phyloP scores from a whole-genome alignment of 352 stramenopile species.

The Thalassiosira exigua region DNA sequence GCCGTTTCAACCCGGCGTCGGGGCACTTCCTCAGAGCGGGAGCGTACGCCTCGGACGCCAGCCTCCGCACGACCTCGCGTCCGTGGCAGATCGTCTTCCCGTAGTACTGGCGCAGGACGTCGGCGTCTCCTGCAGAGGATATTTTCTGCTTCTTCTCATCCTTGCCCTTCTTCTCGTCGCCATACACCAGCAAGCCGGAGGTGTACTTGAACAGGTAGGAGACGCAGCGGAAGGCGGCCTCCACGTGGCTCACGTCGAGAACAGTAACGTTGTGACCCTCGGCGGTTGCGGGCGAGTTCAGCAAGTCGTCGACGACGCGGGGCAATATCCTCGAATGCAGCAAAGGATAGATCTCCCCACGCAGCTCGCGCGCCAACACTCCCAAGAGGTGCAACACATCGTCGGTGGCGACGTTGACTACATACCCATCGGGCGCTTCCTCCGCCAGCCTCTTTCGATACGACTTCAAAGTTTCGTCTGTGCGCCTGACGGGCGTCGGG shows the following conservation, averaged over 20 bases:
- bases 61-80: constrained; percentile 74
- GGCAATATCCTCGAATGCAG: constrained; percentile 74
- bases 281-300: constrained; percentile 64
- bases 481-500: constrained; percentile 15
- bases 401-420: constrained; percentile 78
- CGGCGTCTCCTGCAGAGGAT: constrained; percentile 56
- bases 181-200: constrained; percentile 62
- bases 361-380: constrained; percentile 80
- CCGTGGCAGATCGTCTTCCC: constrained; percentile 76
- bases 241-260: constrained; percentile 80
- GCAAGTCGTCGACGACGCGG: constrained; percentile 78
- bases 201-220: constrained; percentile 85
- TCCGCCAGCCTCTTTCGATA: constrained; percentile 32
- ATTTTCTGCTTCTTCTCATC: constrained; percentile 37
- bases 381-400: constrained; percentile 83
- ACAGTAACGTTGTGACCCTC: constrained; percentile 51
- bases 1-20: constrained; percentile 66
- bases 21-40: constrained; percentile 76
- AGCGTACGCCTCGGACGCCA: constrained; percentile 81
- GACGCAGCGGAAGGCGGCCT: constrained; percentile 78
- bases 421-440: constrained; percentile 48
- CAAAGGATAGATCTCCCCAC: constrained; percentile 82
- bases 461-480: constrained; percentile 34
- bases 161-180: constrained; percentile 18
- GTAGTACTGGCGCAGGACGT: constrained; percentile 83